phyloP scores from a whole-genome alignment of 345 rosid genomes.

The Hypericum perforatum region DNA sequence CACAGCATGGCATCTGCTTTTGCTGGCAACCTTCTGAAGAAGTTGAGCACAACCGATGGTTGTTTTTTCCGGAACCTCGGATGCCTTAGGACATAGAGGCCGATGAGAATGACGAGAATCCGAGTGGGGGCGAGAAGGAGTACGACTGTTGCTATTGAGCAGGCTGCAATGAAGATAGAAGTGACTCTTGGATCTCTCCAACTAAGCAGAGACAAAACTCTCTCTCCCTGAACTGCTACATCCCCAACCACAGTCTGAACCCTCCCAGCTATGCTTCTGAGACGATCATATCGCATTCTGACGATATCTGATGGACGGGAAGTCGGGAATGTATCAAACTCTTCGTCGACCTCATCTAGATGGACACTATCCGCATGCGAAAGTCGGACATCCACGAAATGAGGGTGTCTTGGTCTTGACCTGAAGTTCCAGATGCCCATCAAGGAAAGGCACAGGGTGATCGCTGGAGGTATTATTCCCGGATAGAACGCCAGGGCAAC shows the following conservation, averaged over 20 bases:
- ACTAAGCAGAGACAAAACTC: constrained; percentile 17
- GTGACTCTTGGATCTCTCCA: constrained; percentile 44
- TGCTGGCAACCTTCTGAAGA: constrained; percentile 26
- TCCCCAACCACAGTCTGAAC: constrained; percentile 26
- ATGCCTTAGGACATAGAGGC: constrained; percentile 15
- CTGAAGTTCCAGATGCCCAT: constrained; percentile 29
- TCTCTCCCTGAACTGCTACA: constrained; percentile 32
- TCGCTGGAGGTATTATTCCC: constrained; percentile 17
- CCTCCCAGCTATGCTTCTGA: constrained; percentile 37
- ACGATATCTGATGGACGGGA: constrained; percentile 17
- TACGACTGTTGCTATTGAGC: constrained; percentile 8
- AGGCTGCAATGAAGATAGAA: constrained; percentile 15
- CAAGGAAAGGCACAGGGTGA: constrained; percentile 31
- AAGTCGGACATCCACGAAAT: constrained; percentile 31
- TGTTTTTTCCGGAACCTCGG: constrained; percentile 9
- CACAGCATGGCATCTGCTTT: constrained; percentile 17
- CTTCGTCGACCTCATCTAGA: constrained; percentile 40
- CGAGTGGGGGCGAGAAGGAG: constrained; percentile 5
- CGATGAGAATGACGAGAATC: neutral
- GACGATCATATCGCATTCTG: constrained; percentile 32
- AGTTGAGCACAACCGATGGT: constrained; percentile 17
- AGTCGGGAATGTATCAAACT: constrained; percentile 41
- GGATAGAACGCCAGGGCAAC: constrained; percentile 27
- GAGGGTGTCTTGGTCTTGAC: constrained; percentile 36
- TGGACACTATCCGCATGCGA: constrained; percentile 24